phyloP scores from a whole-genome alignment of 2,329 filamentous ascomycete species.

The Lasiodiplodia gonubiensis region DNA sequence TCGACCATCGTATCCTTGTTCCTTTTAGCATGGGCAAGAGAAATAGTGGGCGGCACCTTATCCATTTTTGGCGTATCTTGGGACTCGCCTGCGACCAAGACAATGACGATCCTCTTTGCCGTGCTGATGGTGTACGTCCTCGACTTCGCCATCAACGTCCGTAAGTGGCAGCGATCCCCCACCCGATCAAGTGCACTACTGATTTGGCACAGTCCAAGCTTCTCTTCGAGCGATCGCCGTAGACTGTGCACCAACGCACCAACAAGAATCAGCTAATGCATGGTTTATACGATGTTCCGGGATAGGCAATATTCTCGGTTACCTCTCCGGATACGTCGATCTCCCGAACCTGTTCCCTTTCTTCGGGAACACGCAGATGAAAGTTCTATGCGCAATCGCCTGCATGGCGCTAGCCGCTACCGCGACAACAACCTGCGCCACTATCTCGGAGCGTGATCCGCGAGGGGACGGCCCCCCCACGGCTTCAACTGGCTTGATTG shows the following conservation, averaged over 20 bases:
- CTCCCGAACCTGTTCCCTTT: constrained; percentile 77
- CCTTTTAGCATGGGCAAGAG: constrained; percentile 56
- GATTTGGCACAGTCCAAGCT: constrained; percentile 71
- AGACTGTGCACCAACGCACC: constrained; percentile 88
- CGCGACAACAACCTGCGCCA: constrained; percentile 70
- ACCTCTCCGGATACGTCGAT: constrained; percentile 83
- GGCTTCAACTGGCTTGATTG: constrained; percentile 67
- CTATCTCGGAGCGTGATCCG: constrained; percentile 81
- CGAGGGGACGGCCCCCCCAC: constrained; percentile 69
- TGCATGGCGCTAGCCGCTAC: constrained; percentile 74
- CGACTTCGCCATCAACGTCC: constrained; percentile 94
- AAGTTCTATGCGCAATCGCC: constrained; percentile 86
- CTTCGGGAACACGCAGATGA: constrained; percentile 88
- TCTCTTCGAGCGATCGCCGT: constrained; percentile 91
- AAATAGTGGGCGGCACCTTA: constrained; percentile 68
- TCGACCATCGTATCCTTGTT: constrained; percentile 58
- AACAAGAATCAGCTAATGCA: constrained; percentile 91
- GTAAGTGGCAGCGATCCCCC: constrained; percentile 51
- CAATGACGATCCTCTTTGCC: constrained; percentile 74
- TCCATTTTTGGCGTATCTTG: constrained; percentile 72
- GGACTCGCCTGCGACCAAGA: constrained; percentile 68
- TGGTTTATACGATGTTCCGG: constrained; percentile 90
- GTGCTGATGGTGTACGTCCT: constrained; percentile 87
- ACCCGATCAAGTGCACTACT: neutral
- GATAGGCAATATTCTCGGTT: constrained; percentile 88